phyloP scores from a whole-genome alignment of 148 eudicot species.

The Fagopyrum tataricum region DNA sequence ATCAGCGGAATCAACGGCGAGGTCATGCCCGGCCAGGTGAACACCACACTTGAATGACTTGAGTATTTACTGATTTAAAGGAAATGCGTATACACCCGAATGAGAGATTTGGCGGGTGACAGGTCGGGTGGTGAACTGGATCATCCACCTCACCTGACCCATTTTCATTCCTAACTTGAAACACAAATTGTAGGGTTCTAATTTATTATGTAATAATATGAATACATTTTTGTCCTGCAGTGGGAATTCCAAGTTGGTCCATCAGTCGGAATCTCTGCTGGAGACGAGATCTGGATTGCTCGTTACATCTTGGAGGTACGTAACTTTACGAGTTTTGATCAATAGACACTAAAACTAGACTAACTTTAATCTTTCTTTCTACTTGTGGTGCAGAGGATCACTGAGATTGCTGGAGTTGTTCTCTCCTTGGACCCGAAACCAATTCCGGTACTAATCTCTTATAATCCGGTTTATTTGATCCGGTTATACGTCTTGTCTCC shows the following conservation, averaged over 20 bases:
- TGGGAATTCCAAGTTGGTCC: slow-evolving; percentile 65
- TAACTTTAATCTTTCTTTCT: not conserved
- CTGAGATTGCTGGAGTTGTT: slow-evolving; percentile 43
- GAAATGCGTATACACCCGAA: too few relatives aligned
- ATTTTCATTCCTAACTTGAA: too few relatives aligned
- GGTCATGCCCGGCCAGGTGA: slow-evolving; percentile 61
- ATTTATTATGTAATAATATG: not conserved
- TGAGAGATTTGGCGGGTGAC: too few relatives aligned
- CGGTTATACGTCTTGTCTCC: not conserved
- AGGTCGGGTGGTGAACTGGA: too few relatives aligned
- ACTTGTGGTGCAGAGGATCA: slow-evolving; percentile 33
- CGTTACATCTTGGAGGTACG: slow-evolving; percentile 48
- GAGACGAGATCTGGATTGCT: slow-evolving; percentile 52
- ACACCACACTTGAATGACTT: not conserved
- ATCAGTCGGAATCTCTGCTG: slow-evolving; percentile 40
- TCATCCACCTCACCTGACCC: too few relatives aligned
- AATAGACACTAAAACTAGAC: not conserved
- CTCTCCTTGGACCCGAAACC: slow-evolving; percentile 52
- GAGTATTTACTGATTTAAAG: too few relatives aligned
- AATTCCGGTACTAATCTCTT: slow-evolving; percentile 19
- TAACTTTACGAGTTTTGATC: not conserved
- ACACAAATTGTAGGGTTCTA: too few relatives aligned
- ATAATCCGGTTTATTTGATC: not conserved
- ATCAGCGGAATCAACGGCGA: slow-evolving; percentile 53
- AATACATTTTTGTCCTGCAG: slow-evolving; percentile 1